Evolutionary conservation across 2,329 filamentous ascomycete species (phyloP).

Genomic region (Dendryphion nanum): DNA sequence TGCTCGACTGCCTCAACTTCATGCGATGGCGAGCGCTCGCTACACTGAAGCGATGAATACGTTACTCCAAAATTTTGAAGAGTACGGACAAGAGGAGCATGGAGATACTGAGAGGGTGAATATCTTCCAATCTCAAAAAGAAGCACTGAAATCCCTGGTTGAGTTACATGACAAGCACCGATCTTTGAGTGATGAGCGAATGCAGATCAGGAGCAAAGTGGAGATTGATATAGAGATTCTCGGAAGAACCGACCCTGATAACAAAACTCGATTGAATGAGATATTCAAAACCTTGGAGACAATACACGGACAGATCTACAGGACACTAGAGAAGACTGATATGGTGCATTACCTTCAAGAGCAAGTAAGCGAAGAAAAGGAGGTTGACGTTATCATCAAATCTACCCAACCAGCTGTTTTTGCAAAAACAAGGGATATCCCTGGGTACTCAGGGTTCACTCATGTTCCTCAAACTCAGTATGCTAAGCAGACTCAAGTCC

Average conservation of each 20-base stretch:
- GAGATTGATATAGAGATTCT: slow-evolving; percentile 26
- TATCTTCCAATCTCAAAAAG: slow-evolving; percentile 24
- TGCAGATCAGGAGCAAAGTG: slow-evolving; percentile 25
- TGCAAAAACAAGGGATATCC: slow-evolving; percentile 11
- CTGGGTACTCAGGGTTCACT: slow-evolving; percentile 8
- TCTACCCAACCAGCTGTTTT: slow-evolving; percentile 30
- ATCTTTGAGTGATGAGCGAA: slow-evolving; percentile 15
- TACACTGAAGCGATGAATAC: slow-evolving; percentile 26
- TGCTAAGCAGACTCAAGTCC: slow-evolving; percentile 29
- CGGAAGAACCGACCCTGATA: slow-evolving; percentile 22
- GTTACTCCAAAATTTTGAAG: slow-evolving; percentile 25
- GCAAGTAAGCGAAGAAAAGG: slow-evolving; percentile 8
- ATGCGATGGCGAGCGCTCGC: slow-evolving; percentile 19
- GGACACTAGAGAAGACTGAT: slow-evolving; percentile 22
- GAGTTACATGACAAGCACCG: slow-evolving; percentile 18
- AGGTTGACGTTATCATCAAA: slow-evolving; percentile 22
- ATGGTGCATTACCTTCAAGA: slow-evolving; percentile 17
- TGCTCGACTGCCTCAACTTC: slow-evolving; percentile 19
- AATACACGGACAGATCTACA: slow-evolving; percentile 27
- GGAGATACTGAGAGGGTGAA: slow-evolving; percentile 21
- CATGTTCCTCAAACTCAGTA: slow-evolving; percentile 35
- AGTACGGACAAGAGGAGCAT: slow-evolving; percentile 20
- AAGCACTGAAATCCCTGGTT: slow-evolving; percentile 29
- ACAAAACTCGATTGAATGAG: slow-evolving; percentile 24
- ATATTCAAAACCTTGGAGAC: slow-evolving; percentile 26